These are phyloP conservation scores for Leptodontidium sp. DNA, from an alignment of 2,329 filamentous ascomycete genomes.

Conservation along the genomic window DNA sequence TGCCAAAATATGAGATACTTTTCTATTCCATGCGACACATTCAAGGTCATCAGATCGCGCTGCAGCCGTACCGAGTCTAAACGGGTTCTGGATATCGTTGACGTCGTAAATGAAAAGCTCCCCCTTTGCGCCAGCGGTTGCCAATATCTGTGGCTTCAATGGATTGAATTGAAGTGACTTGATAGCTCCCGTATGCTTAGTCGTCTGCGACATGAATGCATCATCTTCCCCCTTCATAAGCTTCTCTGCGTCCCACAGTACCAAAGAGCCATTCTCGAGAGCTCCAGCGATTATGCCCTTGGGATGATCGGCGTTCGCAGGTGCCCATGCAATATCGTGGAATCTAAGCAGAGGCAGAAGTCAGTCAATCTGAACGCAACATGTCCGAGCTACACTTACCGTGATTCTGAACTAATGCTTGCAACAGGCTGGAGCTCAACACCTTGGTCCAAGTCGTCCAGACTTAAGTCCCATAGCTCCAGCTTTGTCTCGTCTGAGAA, in stretches of 20 bases:
- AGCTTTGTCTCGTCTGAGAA: conserved; percentile 98
- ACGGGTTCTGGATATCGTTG: conserved; percentile 87
- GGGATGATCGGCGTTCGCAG: conserved; percentile 78
- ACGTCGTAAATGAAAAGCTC: conserved; percentile 97
- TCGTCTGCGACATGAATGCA: conserved; percentile 84
- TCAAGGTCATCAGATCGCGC: conserved; percentile 95
- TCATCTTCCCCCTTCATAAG: conserved; percentile 67
- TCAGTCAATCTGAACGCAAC: conserved; percentile 23
- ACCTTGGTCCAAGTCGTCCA: conserved; percentile 78
- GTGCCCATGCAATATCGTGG: conserved; percentile 95
- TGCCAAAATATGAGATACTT: conserved; percentile 94
- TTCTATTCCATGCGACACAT: conserved; percentile 97
- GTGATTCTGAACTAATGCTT: conserved; percentile 87
- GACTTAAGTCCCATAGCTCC: conserved; percentile 92
- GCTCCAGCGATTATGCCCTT: conserved; percentile 93
- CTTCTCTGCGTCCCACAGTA: conserved; percentile 89
- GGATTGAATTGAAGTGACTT: conserved; percentile 98
- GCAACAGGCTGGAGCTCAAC: conserved; percentile 86
- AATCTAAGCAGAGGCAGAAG: conserved; percentile 67
- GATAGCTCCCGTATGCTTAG: conserved; percentile 90
- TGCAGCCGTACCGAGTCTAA: conserved; percentile 85
- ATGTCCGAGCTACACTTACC: conserved; percentile 61
- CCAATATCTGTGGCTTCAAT: conserved; percentile 86
- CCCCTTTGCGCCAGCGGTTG: conserved; percentile 91
- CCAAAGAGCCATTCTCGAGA: conserved; percentile 91